phyloP scores from a whole-genome alignment of 768 basidiomycete genomes.

The Lenzites betulinus region DNA sequence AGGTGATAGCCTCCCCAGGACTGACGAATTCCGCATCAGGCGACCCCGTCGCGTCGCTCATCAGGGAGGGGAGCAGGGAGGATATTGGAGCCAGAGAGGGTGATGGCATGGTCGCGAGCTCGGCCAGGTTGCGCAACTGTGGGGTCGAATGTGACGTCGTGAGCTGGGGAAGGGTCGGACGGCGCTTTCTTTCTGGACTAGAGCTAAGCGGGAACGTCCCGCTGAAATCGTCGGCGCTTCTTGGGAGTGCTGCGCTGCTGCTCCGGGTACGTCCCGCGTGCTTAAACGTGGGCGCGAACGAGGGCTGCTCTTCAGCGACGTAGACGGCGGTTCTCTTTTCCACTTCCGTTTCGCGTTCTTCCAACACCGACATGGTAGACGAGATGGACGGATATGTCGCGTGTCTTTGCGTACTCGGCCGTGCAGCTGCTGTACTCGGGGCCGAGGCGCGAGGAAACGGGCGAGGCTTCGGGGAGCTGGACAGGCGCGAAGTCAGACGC shows the following conservation, averaged over 20 bases:
- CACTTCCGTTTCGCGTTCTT: conserved; percentile 25
- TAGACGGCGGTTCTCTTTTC: conserved; percentile 30
- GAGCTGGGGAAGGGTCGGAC: conserved; percentile 26
- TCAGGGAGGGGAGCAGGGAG: conserved; percentile 14
- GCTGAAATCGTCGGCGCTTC: conserved; percentile 5
- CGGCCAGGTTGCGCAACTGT: conserved; percentile 28
- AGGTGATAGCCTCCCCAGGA: conserved; percentile 17
- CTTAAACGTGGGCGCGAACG: neutral
- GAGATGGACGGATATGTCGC: conserved; percentile 32
- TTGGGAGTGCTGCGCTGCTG: conserved; percentile 18
- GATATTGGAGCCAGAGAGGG: conserved; percentile 14
- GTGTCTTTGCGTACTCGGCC: conserved; percentile 17
- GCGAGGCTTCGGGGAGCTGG: conserved; percentile 11
- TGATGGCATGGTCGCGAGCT: conserved; percentile 26
- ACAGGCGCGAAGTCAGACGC: conserved; percentile 2
- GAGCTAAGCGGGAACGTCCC: conserved; percentile 12
- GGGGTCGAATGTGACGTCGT: conserved; percentile 29
- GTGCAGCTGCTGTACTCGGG: neutral
- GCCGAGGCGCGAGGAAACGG: conserved; percentile 5
- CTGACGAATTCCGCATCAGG: conserved; percentile 11
- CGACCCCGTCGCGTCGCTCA: conserved; percentile 14
- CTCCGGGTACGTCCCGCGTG: conserved; percentile 13
- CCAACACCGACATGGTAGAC: conserved; percentile 30
- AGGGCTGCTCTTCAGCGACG: conserved; percentile 13
- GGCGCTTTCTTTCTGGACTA: conserved; percentile 20